Percentiles rank a stretch among this genome's conserved stretches.
These are phyloP conservation scores for Mucor racemosus DNA, from an alignment of 371 early-diverging fungal genomes.

Conservation along the genomic window DNA sequence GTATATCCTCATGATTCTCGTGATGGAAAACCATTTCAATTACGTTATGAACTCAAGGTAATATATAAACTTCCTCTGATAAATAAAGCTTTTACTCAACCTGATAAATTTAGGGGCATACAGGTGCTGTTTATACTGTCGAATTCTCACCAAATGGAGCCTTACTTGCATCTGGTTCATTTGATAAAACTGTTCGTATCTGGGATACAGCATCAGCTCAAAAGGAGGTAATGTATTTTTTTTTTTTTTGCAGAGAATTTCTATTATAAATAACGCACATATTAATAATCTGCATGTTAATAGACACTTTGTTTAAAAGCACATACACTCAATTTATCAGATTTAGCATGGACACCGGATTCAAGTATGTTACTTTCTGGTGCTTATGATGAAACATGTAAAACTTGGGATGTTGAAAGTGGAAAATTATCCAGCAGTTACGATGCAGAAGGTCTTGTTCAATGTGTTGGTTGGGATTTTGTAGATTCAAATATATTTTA, in stretches of 20 bases:
- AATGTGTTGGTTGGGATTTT: conserved; percentile 82
- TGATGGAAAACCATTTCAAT: conserved; percentile 56
- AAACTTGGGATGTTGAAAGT: conserved; percentile 81
- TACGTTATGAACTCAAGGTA: conserved; percentile 58
- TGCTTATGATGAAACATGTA: conserved; percentile 83
- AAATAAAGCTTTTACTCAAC: not conserved
- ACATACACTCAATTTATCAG: conserved; percentile 84
- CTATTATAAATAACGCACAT: not conserved
- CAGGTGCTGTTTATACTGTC: conserved; percentile 85
- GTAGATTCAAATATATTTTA: conserved; percentile 79
- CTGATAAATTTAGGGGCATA: conserved; percentile 68
- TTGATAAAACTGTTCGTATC: conserved; percentile 89
- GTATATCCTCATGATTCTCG: conserved; percentile 40
- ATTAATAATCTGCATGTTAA: not conserved
- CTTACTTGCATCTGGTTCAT: conserved; percentile 84
- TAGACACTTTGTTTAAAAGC: conserved; percentile 62
- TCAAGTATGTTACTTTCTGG: conserved; percentile 80
- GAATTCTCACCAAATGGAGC: conserved; percentile 84
- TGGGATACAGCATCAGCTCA: conserved; percentile 82
- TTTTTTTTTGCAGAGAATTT: too few species aligned
- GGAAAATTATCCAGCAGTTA: conserved; percentile 69
- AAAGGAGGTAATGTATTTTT: conserved; percentile 74
- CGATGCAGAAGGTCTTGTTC: conserved; percentile 84
- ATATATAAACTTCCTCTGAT: too few species aligned
- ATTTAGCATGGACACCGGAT: conserved; percentile 80